Conservation (phyloP, 2,329 filamentous ascomycete genomes). For the Tolypocladium sp. region DNA sequence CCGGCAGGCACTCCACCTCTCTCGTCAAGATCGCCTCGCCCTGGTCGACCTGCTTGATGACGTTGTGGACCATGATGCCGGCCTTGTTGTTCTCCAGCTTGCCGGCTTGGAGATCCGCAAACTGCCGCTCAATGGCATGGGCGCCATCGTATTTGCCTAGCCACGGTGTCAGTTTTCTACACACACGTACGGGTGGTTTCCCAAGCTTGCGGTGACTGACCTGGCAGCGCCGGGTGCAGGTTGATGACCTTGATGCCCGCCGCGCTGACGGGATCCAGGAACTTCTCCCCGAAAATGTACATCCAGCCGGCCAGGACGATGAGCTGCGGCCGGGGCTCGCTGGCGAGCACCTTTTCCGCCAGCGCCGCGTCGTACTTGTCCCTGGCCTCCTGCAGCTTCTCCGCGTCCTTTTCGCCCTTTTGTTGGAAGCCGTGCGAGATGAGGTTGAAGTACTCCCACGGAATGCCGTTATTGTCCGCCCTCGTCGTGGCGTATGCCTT, state of each 20-base stretch:
- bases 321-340: constrained; percentile 53
- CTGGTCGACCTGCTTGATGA: constrained; percentile 71
- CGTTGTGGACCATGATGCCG: constrained; percentile 85
- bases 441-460: constrained; percentile 74
- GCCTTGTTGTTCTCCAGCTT: constrained; percentile 52
- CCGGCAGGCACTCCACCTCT: constrained; percentile 46
- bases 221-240: constrained; percentile 66
- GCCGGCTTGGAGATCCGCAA: constrained; percentile 56
- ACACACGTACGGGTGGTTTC: too few relatives aligned
- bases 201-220: constrained; percentile 24
- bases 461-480: constrained; percentile 33
- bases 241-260: constrained; percentile 67
- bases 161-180: not conserved
- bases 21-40: constrained; percentile 53
- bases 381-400: constrained; percentile 46
- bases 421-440: constrained; percentile 56
- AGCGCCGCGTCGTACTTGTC: constrained; percentile 67
- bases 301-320: constrained; percentile 83
- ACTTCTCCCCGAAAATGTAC: constrained; percentile 66
- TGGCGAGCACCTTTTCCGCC: constrained; percentile 52
- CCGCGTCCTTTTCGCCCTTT: constrained; percentile 50
- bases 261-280: constrained; percentile 57
- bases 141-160: constrained; percentile 67
- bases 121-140: constrained; percentile 69
- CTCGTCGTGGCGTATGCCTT: constrained; percentile 34